Percentiles rank a stretch among this genome's conserved stretches.
phyloP scores from a whole-genome alignment of 441 rosid species.

The Populus hybrid region DNA sequence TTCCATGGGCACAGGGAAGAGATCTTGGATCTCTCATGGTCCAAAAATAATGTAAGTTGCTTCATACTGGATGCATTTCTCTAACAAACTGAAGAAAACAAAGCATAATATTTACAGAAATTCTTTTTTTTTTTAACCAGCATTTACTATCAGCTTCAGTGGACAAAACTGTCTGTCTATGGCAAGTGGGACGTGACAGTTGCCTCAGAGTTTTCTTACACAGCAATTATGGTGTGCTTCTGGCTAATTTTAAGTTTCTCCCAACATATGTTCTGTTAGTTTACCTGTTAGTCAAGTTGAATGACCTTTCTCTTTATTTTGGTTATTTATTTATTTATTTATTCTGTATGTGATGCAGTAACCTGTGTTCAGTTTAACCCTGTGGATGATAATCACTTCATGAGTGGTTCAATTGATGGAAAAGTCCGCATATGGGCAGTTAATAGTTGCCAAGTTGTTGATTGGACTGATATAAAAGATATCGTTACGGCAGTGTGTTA shows the following conservation, averaged over 20 bases:
- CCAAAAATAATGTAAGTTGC: too few relatives aligned
- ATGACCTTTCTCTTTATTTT: not conserved
- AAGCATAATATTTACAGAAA: not conserved
- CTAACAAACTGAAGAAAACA: not conserved
- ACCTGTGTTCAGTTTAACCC: conserved; percentile 92
- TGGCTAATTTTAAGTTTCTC: not conserved
- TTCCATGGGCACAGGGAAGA: too few relatives aligned
- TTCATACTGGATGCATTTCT: not conserved
- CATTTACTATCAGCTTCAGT: conserved; percentile 50
- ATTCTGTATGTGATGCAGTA: conserved; percentile 50
- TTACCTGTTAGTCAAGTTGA: not conserved
- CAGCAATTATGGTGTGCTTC: conserved; percentile 51
- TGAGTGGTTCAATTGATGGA: conserved; percentile 96
- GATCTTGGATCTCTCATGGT: too few relatives aligned
- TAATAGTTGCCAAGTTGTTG: conserved; percentile 63
- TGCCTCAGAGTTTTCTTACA: conserved; percentile 57
- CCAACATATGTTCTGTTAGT: not conserved
- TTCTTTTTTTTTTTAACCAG: conserved; percentile 22
- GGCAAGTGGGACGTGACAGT: conserved; percentile 58
- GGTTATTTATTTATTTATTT: not conserved
- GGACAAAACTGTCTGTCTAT: conserved; percentile 60
- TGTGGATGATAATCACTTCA: conserved; percentile 71
- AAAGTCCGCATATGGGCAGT: conserved; percentile 94
- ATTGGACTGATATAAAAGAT: conserved; percentile 73
- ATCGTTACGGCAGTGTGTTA: conserved; percentile 90